Percentiles rank a stretch among this genome's conserved stretches.
Conservation (phyloP, 257 asterid genomes). For the Ilex asprella region DNA sequence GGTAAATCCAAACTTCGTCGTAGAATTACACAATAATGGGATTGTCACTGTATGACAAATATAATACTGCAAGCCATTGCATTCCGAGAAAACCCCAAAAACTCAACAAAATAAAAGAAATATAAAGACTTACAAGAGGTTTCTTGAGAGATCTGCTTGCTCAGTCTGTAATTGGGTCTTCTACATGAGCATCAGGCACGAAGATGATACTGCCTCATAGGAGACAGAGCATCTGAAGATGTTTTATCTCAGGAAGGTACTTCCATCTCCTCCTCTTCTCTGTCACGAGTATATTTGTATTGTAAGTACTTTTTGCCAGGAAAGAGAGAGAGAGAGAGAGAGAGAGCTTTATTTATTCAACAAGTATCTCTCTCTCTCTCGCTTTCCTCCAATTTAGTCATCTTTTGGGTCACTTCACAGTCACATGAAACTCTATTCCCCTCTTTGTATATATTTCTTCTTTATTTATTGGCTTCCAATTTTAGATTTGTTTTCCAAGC, state of each 20-base stretch:
- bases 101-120: not conserved
- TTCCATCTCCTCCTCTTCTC: constrained; percentile 3
- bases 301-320: too few species aligned
- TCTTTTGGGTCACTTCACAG: too few species aligned
- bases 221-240: too few species aligned
- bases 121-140: not conserved
- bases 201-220: too few species aligned
- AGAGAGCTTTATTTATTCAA: constrained; percentile 25
- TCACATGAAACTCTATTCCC: too few species aligned
- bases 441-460: too few species aligned
- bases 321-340: not conserved
- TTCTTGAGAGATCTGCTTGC: constrained; percentile 23
- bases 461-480: too few species aligned
- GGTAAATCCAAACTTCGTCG: not conserved
- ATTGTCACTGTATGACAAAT: too few species aligned
- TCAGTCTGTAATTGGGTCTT: constrained; percentile 8
- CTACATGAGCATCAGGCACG: constrained; percentile 11
- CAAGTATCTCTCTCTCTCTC: constrained; percentile 25
- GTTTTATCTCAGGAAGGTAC: too few species aligned
- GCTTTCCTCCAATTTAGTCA: not conserved
- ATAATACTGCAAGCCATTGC: not conserved
- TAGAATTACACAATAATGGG: too few species aligned
- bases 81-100: not conserved
- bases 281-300: not conserved
- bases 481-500: too few species aligned